Evolutionary conservation across 129 eudicot genomes (phyloP).

Genomic region (Flaveria trinervia): DNA sequence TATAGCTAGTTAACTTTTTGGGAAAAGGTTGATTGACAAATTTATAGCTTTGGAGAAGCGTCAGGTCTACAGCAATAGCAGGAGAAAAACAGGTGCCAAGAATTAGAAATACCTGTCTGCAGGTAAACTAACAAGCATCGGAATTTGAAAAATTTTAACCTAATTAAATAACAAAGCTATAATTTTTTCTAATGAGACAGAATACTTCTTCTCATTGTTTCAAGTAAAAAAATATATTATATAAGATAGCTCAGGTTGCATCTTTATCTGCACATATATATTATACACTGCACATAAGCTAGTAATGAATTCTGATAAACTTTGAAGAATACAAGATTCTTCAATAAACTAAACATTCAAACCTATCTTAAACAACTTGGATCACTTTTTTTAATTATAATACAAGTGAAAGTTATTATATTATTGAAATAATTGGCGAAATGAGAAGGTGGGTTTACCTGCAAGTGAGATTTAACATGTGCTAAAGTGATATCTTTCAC

Average conservation of each 20-base stretch:
- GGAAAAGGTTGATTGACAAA: conserved; percentile 23
- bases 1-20: not conserved
- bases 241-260: not conserved
- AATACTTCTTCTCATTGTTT: not conserved
- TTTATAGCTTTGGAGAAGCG: conserved; percentile 31
- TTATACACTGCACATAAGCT: not conserved
- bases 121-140: conserved; percentile 33
- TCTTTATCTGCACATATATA: not conserved
- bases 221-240: conserved; percentile 12
- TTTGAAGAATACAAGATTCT: conserved; percentile 19
- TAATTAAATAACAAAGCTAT: conserved; percentile 10
- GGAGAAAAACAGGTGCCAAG: conserved; percentile 42
- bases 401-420: not conserved
- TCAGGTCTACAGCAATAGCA: conserved; percentile 44
- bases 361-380: not conserved
- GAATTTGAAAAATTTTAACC: conserved; percentile 23
- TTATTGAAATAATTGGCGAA: not conserved
- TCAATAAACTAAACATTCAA: not conserved
- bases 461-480: conserved; percentile 98
- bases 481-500: conserved; percentile 96
- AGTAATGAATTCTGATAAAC: not conserved
- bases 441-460: conserved; percentile 48
- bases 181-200: not conserved
- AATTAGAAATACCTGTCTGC: conserved; percentile 38
- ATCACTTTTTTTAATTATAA: conserved; percentile 1